These are phyloP conservation scores for Chionographis japonica DNA, from an alignment of 106 monocot species.

Conservation along the genomic window DNA sequence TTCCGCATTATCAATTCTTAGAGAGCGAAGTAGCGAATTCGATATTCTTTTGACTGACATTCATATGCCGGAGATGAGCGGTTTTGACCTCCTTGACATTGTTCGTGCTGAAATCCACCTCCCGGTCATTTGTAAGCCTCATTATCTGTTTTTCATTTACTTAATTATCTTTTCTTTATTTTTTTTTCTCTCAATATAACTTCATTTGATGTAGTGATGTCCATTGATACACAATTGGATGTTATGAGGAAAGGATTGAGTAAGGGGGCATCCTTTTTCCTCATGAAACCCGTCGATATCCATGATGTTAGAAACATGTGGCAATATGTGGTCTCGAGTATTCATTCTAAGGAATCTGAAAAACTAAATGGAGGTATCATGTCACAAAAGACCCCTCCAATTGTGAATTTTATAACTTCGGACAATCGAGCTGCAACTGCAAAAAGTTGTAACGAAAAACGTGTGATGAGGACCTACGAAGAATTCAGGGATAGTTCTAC, in stretches of 20 bases:
- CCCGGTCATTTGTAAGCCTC: conserved; percentile 1
- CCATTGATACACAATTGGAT: background rate
- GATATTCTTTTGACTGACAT: background rate
- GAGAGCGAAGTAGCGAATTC: background rate
- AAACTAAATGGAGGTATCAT: background rate
- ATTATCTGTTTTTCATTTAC: background rate
- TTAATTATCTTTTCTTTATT: background rate
- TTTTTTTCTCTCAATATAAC: background rate
- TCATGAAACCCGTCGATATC: background rate
- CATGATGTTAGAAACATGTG: background rate
- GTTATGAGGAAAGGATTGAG: background rate
- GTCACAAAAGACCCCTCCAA: too few species aligned
- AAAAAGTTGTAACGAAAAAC: background rate
- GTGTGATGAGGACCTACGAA: too few species aligned
- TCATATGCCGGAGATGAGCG: conserved; percentile 1
- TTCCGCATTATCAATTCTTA: background rate
- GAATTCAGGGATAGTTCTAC: too few species aligned
- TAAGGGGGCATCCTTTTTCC: background rate
- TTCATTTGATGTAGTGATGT: conserved; percentile 2
- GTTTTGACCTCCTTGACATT: conserved; percentile 1
- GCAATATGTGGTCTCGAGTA: background rate
- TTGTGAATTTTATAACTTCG: background rate
- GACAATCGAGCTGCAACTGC: background rate
- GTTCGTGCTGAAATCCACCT: background rate
- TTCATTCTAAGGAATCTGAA: background rate